These are phyloP conservation scores for Yarrowia yakushimensis DNA, from an alignment of 805 yeast genomes.

Conservation along the genomic window DNA sequence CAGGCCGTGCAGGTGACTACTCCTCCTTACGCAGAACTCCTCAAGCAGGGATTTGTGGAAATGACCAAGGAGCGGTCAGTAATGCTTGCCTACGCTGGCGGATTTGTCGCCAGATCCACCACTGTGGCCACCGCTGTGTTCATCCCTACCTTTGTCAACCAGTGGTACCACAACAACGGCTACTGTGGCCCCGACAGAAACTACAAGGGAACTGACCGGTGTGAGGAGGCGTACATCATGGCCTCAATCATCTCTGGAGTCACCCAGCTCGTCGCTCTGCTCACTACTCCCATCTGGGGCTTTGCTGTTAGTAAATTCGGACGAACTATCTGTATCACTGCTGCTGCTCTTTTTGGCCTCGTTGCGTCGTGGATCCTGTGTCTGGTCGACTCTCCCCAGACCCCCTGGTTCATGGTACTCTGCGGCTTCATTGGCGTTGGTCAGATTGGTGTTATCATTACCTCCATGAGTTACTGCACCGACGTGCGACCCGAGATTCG, in stretches of 20 bases:
- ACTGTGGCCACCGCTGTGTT: conserved; percentile 57
- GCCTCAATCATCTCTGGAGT: conserved; percentile 69
- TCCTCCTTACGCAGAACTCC: conserved; percentile 41
- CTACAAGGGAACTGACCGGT: conserved; percentile 24
- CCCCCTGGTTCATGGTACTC: conserved; percentile 32
- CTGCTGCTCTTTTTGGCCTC: conserved; percentile 29
- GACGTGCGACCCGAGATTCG: conserved; percentile 46
- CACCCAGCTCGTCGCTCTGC: conserved; percentile 54
- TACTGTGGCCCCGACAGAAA: conserved; percentile 41
- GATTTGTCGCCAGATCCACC: conserved; percentile 60
- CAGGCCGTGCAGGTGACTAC: conserved; percentile 27
- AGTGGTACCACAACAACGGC: conserved; percentile 51
- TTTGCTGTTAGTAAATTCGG: conserved; percentile 48
- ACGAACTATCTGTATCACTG: conserved; percentile 39
- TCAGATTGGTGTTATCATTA: conserved; percentile 59
- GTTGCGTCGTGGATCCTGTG: conserved; percentile 28
- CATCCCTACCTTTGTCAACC: conserved; percentile 60
- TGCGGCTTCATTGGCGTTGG: conserved; percentile 53
- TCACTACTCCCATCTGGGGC: conserved; percentile 65
- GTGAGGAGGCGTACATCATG: conserved; percentile 53
- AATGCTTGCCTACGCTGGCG: conserved; percentile 56
- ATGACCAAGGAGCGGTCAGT: conserved; percentile 48
- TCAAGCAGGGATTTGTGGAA: conserved; percentile 48
- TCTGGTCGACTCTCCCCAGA: conserved; percentile 38
- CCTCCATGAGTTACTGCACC: conserved; percentile 60